A percentile compares a stretch with the other conserved stretches of the same genome.
phyloP scores from a whole-genome alignment of 148 eudicot species.

The Hydrangea macrophylla region DNA sequence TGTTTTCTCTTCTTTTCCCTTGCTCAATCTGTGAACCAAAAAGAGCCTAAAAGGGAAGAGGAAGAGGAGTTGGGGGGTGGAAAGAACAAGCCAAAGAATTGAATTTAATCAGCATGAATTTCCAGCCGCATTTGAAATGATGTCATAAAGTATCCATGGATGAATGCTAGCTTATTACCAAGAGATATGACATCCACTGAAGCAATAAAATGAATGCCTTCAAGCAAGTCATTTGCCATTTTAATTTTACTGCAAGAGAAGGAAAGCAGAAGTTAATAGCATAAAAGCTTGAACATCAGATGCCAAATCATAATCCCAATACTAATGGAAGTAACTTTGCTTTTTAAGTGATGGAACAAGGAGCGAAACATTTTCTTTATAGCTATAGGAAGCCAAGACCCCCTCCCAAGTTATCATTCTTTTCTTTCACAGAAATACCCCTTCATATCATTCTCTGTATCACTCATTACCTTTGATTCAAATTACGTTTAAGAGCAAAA shows the following conservation, averaged over 20 bases:
- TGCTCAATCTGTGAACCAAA: too few relatives aligned
- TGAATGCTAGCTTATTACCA: slow-evolving; percentile 86
- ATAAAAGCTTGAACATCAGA: background rate
- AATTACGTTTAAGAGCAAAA: too few relatives aligned
- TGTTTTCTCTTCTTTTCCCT: too few relatives aligned
- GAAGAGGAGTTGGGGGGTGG: too few relatives aligned
- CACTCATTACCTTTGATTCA: too few relatives aligned
- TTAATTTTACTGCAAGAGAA: slow-evolving; percentile 67
- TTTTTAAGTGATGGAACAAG: background rate
- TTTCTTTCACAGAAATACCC: too few relatives aligned
- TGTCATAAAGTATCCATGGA: slow-evolving; percentile 85
- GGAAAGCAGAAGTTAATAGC: slow-evolving; percentile 1
- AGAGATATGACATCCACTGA: slow-evolving; percentile 93
- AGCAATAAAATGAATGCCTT: slow-evolving; percentile 93
- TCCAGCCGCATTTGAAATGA: slow-evolving; percentile 98
- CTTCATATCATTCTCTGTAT: too few relatives aligned
- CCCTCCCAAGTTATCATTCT: too few relatives aligned
- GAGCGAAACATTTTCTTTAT: too few relatives aligned
- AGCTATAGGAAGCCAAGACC: too few relatives aligned
- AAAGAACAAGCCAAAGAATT: background rate
- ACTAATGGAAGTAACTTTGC: background rate
- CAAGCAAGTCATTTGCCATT: slow-evolving; percentile 81
- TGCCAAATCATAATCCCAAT: background rate
- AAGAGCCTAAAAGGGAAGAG: too few relatives aligned
- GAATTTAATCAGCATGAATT: slow-evolving; percentile 66